A percentile compares a stretch with the other conserved stretches of the same genome.
phyloP scores from a whole-genome alignment of 371 early-diverging fungal genomes.

The Parasitella parasitica region DNA sequence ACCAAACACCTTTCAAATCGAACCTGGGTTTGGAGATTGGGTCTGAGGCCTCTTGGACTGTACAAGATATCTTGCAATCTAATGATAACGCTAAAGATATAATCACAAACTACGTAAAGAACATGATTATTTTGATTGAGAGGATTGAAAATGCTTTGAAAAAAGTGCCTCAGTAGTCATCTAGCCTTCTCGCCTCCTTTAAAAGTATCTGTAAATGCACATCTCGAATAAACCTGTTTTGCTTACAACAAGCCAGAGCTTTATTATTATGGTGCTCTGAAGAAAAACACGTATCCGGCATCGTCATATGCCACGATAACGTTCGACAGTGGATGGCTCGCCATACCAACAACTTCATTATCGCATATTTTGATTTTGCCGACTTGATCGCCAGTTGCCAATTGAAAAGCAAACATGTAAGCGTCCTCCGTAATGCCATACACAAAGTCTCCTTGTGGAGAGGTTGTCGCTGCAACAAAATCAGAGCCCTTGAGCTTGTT shows the following conservation, averaged over 20 bases:
- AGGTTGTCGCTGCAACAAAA: conserved; percentile 62
- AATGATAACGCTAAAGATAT: background rate
- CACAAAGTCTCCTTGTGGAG: conserved; percentile 75
- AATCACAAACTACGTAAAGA: background rate
- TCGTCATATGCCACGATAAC: conserved; percentile 70
- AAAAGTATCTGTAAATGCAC: too few relatives aligned
- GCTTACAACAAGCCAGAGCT: too few relatives aligned
- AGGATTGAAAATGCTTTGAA: background rate
- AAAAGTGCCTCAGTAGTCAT: background rate
- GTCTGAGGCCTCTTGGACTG: conserved; percentile 34
- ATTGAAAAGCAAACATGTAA: conserved; percentile 56
- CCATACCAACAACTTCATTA: conserved; percentile 67
- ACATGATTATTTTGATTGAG: background rate
- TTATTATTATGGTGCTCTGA: conserved; percentile 38
- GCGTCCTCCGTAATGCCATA: conserved; percentile 71
- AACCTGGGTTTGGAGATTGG: conserved; percentile 34
- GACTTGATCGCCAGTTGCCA: conserved; percentile 48
- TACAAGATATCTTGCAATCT: conserved; percentile 28
- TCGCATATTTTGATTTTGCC: conserved; percentile 47
- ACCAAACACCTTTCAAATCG: conserved; percentile 25
- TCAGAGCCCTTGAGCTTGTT: conserved; percentile 47
- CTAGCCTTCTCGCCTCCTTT: background rate
- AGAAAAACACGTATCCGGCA: conserved; percentile 62
- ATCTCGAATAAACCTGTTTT: too few relatives aligned
- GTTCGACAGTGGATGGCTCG: conserved; percentile 76